Conservation (phyloP, 805 yeast genomes). For the Maudiozyma turicensis region DNA sequence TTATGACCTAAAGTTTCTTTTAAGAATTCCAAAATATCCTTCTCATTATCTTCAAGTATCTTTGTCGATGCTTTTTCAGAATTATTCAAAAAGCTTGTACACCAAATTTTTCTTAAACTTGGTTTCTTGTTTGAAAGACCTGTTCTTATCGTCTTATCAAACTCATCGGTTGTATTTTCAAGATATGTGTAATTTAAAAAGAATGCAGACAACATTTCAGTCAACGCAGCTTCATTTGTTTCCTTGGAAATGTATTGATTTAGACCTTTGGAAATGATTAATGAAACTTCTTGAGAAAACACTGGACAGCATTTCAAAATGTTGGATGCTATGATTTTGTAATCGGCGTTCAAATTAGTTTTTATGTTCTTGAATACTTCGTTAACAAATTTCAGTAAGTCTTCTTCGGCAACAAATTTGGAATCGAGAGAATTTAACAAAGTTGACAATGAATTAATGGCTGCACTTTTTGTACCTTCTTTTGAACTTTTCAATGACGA, state of each 20-base stretch:
- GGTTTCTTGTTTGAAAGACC: conserved; percentile 63
- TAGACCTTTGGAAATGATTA: conserved; percentile 35
- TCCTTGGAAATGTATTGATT: conserved; percentile 58
- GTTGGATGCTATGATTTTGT: conserved; percentile 44
- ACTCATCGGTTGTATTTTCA: conserved; percentile 17
- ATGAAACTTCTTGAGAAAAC: conserved; percentile 24
- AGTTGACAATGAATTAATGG: conserved; percentile 30
- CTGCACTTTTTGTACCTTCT: conserved; percentile 45
- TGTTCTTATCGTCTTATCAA: conserved; percentile 32
- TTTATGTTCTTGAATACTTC: conserved; percentile 53
- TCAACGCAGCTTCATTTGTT: conserved; percentile 57
- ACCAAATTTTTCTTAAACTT: conserved; percentile 61
- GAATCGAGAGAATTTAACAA: conserved; percentile 18
- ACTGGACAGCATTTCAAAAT: conserved; percentile 32
- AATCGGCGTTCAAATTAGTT: conserved; percentile 52
- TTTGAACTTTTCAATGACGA: conserved; percentile 62
- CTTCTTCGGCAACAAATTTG: conserved; percentile 20
- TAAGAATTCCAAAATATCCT: conserved; percentile 23
- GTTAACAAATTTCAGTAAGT: conserved; percentile 33
- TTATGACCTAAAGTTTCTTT: conserved; percentile 29
- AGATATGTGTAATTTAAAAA: conserved; percentile 35
- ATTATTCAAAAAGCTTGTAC: conserved; percentile 31
- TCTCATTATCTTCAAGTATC: conserved; percentile 20
- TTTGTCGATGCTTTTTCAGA: conserved; percentile 32
- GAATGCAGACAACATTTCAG: conserved; percentile 40